Evolutionary conservation across 164 flowering plant species (phyloP), one percentile per base, ranked within the genome.

Genomic region (Saururus chinensis): DNA sequence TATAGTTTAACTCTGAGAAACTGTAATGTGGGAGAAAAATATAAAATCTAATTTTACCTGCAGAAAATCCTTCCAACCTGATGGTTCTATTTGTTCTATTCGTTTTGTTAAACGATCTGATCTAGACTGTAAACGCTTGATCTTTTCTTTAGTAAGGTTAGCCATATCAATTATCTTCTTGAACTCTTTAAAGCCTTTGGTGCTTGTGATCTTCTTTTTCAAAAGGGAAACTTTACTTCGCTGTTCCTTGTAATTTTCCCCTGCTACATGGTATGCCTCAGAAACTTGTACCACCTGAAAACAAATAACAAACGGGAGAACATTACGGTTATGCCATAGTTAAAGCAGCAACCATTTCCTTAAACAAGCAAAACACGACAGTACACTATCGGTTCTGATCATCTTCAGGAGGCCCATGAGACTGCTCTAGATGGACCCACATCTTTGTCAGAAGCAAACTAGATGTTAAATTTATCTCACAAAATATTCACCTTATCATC

Each of bases 1-100:
- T 12, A 17, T 17, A 3, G 13, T 17, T 12, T 45, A 12, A 45
- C 17, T 45, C 17, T 45, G 2, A 17, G 17, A 2, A 45, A 12
- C 11, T 25, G 59, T 19, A 10, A 53, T 1, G 24, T 20, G 19
- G 45, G 25, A 2, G 0, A 58, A 35, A 35, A 19, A 19, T 19
- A 42, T 4, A 21, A 68, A 9, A n/a, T n/a, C 45, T 17, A 23
- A 14, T 48, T 37, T 64, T 78, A 85, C 91, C 91, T 81, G 88
- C 73, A 88, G 70, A 66, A 92, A 92, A 61, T 89, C 97, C 80
- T 90, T 93, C 98, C 98, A 93, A 8, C 98, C 98, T 69, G 98
- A 89, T 64, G 98, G 96, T 77, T 93, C 98, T 68, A 93, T 93
- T 71, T 88, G 87, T 73, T 86, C 79, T 62, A 93, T 78, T 56